Evolutionary conservation across 345 rosid species (phyloP), one percentile per base, ranked within the genome.

Genomic region (Abelmoschus esculentus): DNA sequence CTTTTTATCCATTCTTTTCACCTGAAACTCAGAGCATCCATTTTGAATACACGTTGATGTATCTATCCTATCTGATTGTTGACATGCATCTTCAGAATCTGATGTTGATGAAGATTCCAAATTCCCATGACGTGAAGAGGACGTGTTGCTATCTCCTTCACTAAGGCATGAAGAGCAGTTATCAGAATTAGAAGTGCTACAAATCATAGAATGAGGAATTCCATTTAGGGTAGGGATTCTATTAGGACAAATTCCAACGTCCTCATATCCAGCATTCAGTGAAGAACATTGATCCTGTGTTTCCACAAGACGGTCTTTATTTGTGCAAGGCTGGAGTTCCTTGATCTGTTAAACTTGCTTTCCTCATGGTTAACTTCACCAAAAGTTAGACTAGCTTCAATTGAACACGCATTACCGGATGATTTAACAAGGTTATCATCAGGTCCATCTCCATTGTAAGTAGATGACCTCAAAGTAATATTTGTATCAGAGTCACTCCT

Each of bases 151-250:
- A 47, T 93, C 98, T 70, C 87, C 93, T 71, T 93, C 98, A 28
- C 98, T 87, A 59, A 80, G 86, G 79, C 96, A 95, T 17, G 96
- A 89, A 38, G 96, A 91, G 84, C 96, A 87, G 79, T 88, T 88
- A 72, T 88, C 96, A 53, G 96, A 91, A 79, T 72, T 91, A 49
- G 96, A 86, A 74, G 83, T 77, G 75, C 87, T 82, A 68, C 85
- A 80, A 61, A 70, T 75, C 70, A 72, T 56, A 50, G 80, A 79
- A 80, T 88, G 85, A 66, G 80, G 79, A n/a, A 69, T 75, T 73
- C 72, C 80, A 38, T 72, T 77, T 46, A 62, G 53, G 55, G 59
- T 17, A 26, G 61, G 54, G 50, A 65, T 78, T 64, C 73, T 77
- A 18, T 54, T 50, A 59, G 73, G 81, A 80, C 77, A 79, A 7